Evolutionary conservation across 495 filamentous ascomycete genomes (phyloP), one percentile per base, ranked within the genome.

Genomic region (Daldinia loculata): DNA sequence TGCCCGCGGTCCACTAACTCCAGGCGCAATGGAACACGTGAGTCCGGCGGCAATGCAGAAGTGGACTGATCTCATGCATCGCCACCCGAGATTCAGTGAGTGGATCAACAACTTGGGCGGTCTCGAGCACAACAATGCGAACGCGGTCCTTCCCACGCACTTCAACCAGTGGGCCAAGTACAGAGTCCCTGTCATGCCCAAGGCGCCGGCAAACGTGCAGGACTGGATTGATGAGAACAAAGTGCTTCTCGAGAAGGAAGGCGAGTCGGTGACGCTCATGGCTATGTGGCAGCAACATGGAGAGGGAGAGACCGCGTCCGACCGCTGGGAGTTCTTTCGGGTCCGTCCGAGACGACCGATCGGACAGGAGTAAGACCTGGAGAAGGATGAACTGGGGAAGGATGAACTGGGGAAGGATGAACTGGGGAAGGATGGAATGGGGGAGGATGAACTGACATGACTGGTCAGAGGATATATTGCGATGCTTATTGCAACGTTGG

Each of bases 121-220:
- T 3, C 5, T 62, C 14, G 41, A 34, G 12, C 59, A 63, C 26
- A 34, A 69, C 4, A 8, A 26, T 9, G 8, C 29, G 14, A n/a
- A 24, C n/a, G 19, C 12, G 2, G 2, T 63, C 2, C 53, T 63
- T 15, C 66, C 60, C 15, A 69, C 66, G 4, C 66, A 63, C 26
- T 69, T 43, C 43, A 59, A 59, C 9, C 52, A 63, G 32, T 69
- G 59, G 59, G 7, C 4, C 52, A 48, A 30, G 14, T 69, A 69
- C 17, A 6, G 17, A 17, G 17, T 63, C 0, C 53, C 15, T 0
- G 7, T 30, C n/a, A 1, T 4, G 15, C 14, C 30, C 4, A 51
- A 43, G 19, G 4, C 15, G 0, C 38, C 45, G 34, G 6, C 11
- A 22, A 52, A 43, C n/a, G 17, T 58, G 2, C 30, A 15, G 6